Evolutionary conservation across 2,329 filamentous ascomycete species (phyloP), one percentile per base, ranked within the genome.

Genomic region (Stagonosporopsis chrysanthemi): DNA sequence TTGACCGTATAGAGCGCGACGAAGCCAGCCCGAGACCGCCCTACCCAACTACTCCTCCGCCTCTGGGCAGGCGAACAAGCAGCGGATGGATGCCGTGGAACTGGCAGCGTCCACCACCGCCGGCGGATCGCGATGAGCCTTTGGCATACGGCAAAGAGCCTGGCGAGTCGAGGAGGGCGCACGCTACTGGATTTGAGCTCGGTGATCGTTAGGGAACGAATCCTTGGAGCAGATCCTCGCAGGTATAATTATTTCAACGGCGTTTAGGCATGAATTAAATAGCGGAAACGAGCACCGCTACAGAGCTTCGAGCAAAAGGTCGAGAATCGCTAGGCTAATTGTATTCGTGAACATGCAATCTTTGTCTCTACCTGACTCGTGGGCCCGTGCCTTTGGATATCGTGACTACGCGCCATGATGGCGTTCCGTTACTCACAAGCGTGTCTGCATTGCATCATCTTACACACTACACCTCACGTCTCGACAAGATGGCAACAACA

Each of bases 1-100:
- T 97, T 71, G 92, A 96, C 71, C 90, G 91, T 74, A 91, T 96
- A 65, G 90, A 95, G 61, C 87, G 71, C 28, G 75, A 88, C 31
- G 90, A 93, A 71, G 83, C 80, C 35, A 54, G 53, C 22, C 67
- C 81, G 79, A 29, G 80, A 67, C 79, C 72, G 11, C 72, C 72
- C 6, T 75, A 75, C 58, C 73, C 73, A 5, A 60, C 66, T 22
- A 75, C 73, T 9, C 73, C 73, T 17, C 72, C 72, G 9, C 59
- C 67, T 6, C 56, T 72, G 7, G 65, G 67, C 41, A 68, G 74
- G 48, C 61, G 68, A 42, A 66, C 69, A 22, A 74, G 75, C 61
- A 69, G 69, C 52, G 77, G 78, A 1, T 83, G 81, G 81, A 77
- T 83, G 74, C 81, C 81, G 7, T 83, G 81, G 81, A 78, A 76